Evolutionary conservation across 164 flowering plant genomes (phyloP), one percentile per base, ranked within the genome.

Genomic region (Houttuynia cordata): DNA sequence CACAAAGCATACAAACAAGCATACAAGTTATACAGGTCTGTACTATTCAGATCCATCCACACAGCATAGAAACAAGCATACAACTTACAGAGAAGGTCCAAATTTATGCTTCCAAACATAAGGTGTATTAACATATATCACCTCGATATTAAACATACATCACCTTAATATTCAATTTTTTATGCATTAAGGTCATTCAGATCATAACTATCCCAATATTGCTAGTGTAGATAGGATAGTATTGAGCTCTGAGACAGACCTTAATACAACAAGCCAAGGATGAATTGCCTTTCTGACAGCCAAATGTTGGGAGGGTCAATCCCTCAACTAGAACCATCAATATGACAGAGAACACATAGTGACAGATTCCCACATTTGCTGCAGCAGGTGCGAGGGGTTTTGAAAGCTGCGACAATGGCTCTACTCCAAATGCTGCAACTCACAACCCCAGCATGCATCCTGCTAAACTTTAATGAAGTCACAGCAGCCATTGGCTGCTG

Each of bases 211-310:
- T 15, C 65, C 61, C 34, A 15, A 61, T 41, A 51, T n/a, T n/a
- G n/a, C n/a, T n/a, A n/a, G n/a, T n/a, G n/a, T n/a, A n/a, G n/a
- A n/a, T n/a, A n/a, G n/a, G n/a, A n/a, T n/a, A n/a, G n/a, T n/a
- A n/a, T n/a, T n/a, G n/a, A n/a, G n/a, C 53, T 61, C 22, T 55
- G 4, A 51, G 56, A 24, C 23, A 30, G 47, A 59, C 71, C 79
- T 69, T 68, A 74, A 77, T 71, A 79, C 68, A 65, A 1, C 59
- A 65, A 86, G 96, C 96, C 96, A 88, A 88, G 88, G 69, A 88
- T 83, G 96, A 82, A 4, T 84, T 88, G 88, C 96, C 96, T 67
- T 51, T 21, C 17, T 37, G 19, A 65, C 81, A 74, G 72, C 88
- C 85, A 76, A 72, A 73, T 68, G 74, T 60, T 30, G n/a, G n/a